Evolutionary conservation across 345 rosid genomes (phyloP), one percentile per base, ranked within the genome.

Genomic region (Turnera subulata): DNA sequence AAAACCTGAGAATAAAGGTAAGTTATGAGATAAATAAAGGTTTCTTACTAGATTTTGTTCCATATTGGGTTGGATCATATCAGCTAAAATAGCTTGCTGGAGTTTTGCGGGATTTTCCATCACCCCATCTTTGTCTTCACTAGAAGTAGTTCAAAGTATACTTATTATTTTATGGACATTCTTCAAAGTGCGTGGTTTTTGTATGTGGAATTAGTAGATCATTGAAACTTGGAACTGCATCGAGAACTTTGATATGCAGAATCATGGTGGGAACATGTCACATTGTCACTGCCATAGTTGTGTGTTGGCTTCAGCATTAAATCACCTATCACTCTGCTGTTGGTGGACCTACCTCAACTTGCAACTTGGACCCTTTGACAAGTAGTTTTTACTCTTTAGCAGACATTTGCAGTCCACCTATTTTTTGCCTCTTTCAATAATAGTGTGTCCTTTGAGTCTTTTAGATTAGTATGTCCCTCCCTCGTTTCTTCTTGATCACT

Each of bases 201-300:
- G 39, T 47, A 22, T 50, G 55, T 59, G 26, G 55, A 63, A 56
- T 45, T 6, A 56, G 59, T 64, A 46, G 68, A 62, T 66, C 51
- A 16, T 59, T 63, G 78, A 70, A 63, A 52, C 43, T 56, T 63
- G 62, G 38, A 48, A 52, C 58, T 50, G 55, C 11, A 47, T 50
- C 52, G 22, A 38, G 23, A 57, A 61, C 53, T 58, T 61, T 21
- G 39, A 48, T 25, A 22, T 43, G 58, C 50, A 23, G 66, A 56
- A 49, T 59, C 43, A n/a, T 56, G 64, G 64, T 63, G 73, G 73
- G 60, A 50, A 55, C 59, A 66, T 50, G 63, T 61, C 63, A 44
- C 58, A 65, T 18, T 62, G 59, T 46, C 56, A 56, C 57, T 55
- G 70, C 68, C 68, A 55, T 25, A 20, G 16, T 45, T 20, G 4